Conservation (phyloP, 2,329 filamentous ascomycete species). For the Colletotrichum tofieldiae region DNA sequence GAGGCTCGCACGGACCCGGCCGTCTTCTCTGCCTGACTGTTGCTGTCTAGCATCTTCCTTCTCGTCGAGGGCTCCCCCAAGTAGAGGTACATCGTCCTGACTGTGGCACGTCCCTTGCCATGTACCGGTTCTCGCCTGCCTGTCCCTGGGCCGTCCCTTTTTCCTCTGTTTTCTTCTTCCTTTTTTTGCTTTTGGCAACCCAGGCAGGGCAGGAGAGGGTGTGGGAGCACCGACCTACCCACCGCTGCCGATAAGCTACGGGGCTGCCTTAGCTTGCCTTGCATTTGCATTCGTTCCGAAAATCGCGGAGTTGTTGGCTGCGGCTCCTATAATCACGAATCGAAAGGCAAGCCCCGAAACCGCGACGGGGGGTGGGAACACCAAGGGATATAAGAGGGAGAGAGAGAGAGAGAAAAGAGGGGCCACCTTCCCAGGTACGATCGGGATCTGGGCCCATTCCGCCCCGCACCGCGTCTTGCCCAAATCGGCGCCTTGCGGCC, state of each 20-base stretch:
- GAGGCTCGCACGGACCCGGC: conserved; percentile 5
- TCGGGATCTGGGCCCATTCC: conserved; percentile 11
- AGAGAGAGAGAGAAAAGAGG: background rate
- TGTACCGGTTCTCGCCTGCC: conserved; percentile 25
- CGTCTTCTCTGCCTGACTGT: conserved; percentile 2
- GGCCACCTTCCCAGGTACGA: conserved; percentile 17
- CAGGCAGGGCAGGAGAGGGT: background rate
- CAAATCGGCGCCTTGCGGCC: conserved; percentile 9
- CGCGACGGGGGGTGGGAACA: background rate
- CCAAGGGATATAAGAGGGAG: background rate
- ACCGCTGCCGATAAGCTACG: conserved; percentile 12
- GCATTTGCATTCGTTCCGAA: background rate
- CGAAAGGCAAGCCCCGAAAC: conserved; percentile 8
- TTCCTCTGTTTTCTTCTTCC: background rate
- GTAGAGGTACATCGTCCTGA: conserved; percentile 28
- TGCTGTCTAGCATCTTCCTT: background rate
- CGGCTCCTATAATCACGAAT: background rate
- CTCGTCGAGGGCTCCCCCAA: background rate
- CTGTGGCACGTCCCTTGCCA: conserved; percentile 29
- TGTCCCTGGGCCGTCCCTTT: conserved; percentile 6
- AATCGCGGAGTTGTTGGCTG: conserved; percentile 4
- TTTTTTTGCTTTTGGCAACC: conserved; percentile 27
- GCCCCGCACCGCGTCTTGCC: conserved; percentile 12
- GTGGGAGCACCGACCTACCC: background rate
- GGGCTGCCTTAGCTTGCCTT: conserved; percentile 4